phyloP scores from a whole-genome alignment of 805 yeast species.

The Alloascoidea africana region DNA sequence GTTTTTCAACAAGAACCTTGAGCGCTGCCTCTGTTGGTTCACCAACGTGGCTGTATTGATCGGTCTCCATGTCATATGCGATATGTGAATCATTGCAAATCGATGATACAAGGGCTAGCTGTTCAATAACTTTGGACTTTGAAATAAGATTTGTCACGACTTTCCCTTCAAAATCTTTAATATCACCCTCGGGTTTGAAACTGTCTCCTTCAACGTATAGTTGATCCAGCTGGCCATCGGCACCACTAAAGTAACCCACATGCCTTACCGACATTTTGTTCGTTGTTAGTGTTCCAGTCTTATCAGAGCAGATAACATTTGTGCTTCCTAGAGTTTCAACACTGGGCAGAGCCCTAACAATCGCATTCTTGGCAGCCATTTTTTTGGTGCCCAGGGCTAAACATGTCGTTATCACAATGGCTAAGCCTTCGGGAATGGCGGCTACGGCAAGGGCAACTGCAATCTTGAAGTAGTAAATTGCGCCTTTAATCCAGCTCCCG shows the following conservation, averaged over 20 bases:
- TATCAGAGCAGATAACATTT: constrained; percentile 85
- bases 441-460: constrained; percentile 82
- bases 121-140: background rate
- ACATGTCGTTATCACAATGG: constrained; percentile 95
- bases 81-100: constrained; percentile 23
- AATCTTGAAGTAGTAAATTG: constrained; percentile 33
- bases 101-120: constrained; percentile 23
- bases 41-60: constrained; percentile 22
- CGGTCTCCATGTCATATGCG: constrained; percentile 16
- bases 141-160: background rate
- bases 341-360: constrained; percentile 84
- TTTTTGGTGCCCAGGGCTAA: constrained; percentile 90
- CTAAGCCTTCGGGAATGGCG: constrained; percentile 97
- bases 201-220: background rate
- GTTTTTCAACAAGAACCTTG: constrained; percentile 25
- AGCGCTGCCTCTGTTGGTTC: constrained; percentile 41
- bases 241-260: background rate
- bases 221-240: background rate
- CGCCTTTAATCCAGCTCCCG: constrained; percentile 27
- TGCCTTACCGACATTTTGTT: constrained; percentile 79
- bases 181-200: background rate
- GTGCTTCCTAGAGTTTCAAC: constrained; percentile 94
- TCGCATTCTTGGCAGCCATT: constrained; percentile 92
- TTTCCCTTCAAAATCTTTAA: background rate
- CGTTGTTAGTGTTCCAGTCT: constrained; percentile 81